phyloP scores from a whole-genome alignment of 1,284 basidiomycete species.

The Malassezia cuniculi region DNA sequence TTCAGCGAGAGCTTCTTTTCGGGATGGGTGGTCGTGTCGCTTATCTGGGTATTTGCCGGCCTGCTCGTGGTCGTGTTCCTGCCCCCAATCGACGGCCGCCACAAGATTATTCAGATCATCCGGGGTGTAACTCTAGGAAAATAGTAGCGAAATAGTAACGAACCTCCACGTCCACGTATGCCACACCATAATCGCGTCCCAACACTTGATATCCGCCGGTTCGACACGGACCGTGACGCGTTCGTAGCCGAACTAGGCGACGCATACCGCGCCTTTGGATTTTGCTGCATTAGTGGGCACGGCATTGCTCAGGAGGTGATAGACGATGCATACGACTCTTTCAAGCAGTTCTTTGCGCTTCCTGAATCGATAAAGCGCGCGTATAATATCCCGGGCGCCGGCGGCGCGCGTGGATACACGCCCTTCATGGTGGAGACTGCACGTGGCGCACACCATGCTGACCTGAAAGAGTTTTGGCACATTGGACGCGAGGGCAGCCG shows the following conservation, averaged over 20 bases:
- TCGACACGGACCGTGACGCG: constrained; percentile 1
- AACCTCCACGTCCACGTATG: no score
- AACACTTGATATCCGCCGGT: constrained; percentile 5
- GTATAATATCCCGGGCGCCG: constrained; percentile 5
- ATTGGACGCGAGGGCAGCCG: constrained; percentile 2
- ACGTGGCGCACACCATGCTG: constrained; percentile 3
- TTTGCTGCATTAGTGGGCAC: constrained; percentile 8
- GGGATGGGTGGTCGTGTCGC: constrained; percentile 35
- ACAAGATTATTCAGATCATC: constrained; percentile 8
- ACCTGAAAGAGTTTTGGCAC: constrained; percentile 10
- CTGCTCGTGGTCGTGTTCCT: constrained; percentile 20
- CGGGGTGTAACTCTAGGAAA: constrained; percentile 2
- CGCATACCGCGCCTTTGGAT: constrained; percentile 1
- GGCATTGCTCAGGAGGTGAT: neutral
- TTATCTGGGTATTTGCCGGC: constrained; percentile 32
- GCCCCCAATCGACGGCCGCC: constrained; percentile 16
- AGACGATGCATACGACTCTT: constrained; percentile 1
- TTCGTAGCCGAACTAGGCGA: constrained; percentile 5
- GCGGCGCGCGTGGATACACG: constrained; percentile 9
- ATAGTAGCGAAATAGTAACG: neutral
- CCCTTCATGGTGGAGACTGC: constrained; percentile 8
- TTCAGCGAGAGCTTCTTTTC: constrained; percentile 36
- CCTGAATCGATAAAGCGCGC: constrained; percentile 1
- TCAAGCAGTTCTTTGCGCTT: constrained; percentile 2
- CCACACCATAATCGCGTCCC: no score